phyloP scores from a whole-genome alignment of 352 stramenopile genomes.

The Blastocystis sp. region DNA sequence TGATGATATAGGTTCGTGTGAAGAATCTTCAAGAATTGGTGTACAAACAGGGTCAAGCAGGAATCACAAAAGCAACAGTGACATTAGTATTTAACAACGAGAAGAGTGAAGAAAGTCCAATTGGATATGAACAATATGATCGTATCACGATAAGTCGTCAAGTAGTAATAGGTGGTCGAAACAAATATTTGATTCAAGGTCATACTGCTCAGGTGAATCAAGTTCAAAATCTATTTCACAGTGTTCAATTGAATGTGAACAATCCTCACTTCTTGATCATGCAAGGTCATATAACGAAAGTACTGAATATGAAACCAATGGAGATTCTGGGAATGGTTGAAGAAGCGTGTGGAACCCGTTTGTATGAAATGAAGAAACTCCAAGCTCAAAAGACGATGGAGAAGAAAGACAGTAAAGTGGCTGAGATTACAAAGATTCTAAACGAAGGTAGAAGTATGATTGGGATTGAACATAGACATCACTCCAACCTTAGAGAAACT shows the following conservation, averaged over 20 bases:
- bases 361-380: constrained; percentile 99
- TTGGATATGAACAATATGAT: constrained; percentile 92
- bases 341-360: constrained; percentile 93
- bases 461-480: constrained; percentile 81
- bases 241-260: constrained; percentile 99
- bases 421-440: constrained; percentile 94
- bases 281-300: constrained; percentile 94
- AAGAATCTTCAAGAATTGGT: constrained; percentile 97
- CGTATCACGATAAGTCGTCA: constrained; percentile 92
- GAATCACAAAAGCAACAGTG: constrained; percentile 95
- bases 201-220: constrained; percentile 88
- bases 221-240: constrained; percentile 99
- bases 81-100: constrained; percentile 98
- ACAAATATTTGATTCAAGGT: constrained; percentile 99
- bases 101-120: constrained; percentile 79
- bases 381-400: constrained; percentile 94
- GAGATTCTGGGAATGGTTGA: constrained; percentile 99
- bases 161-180: constrained; percentile 88
- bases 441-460: not conserved
- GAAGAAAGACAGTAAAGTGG: constrained; percentile 98
- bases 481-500: constrained; percentile 95
- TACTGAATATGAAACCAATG: constrained; percentile 98
- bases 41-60: constrained; percentile 98
- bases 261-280: constrained; percentile 99
- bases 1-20: constrained; percentile 77